These are phyloP conservation scores for Candida ortonii DNA, from an alignment of 805 yeast species.

Conservation along the genomic window DNA sequence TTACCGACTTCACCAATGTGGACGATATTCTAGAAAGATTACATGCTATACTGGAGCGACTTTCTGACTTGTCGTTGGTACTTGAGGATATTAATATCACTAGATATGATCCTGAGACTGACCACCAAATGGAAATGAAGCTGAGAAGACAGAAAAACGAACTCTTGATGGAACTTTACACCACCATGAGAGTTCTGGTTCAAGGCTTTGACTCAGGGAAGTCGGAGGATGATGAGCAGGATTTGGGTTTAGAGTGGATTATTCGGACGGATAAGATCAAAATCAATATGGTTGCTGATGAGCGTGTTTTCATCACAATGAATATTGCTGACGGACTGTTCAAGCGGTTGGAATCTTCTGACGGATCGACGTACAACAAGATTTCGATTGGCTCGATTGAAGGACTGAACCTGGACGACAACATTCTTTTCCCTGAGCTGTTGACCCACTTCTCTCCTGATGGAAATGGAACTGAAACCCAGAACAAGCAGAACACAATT, in stretches of 20 bases:
- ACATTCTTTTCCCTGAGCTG: constrained; percentile 67
- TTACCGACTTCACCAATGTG: constrained; percentile 67
- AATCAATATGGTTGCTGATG: constrained; percentile 63
- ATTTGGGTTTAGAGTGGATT: constrained; percentile 49
- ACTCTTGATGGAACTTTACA: constrained; percentile 40
- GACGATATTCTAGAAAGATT: constrained; percentile 20
- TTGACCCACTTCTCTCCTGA: constrained; percentile 46
- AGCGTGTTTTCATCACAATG: constrained; percentile 65
- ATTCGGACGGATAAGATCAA: constrained; percentile 66
- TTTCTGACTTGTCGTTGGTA: constrained; percentile 8
- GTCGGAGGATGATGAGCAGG: constrained; percentile 25
- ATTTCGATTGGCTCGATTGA: constrained; percentile 61
- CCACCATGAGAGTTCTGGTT: constrained; percentile 40
- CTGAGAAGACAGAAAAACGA: constrained; percentile 37
- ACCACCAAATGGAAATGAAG: constrained; percentile 27
- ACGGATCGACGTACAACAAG: constrained; percentile 64
- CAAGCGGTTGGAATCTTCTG: constrained; percentile 57
- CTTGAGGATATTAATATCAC: constrained; percentile 40
- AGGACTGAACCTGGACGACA: constrained; percentile 59
- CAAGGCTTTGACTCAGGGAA: constrained; percentile 18
- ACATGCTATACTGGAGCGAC: constrained; percentile 5
- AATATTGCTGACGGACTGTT: constrained; percentile 61
- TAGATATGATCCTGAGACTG: constrained; percentile 40
- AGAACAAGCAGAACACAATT: constrained; percentile 39
- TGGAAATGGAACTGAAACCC: constrained; percentile 9